A percentile compares a stretch with the other conserved stretches of the same genome.
These are phyloP conservation scores for Pestalotiopsis sp. DNA, from an alignment of 2,329 filamentous ascomycete species.

Conservation along the genomic window DNA sequence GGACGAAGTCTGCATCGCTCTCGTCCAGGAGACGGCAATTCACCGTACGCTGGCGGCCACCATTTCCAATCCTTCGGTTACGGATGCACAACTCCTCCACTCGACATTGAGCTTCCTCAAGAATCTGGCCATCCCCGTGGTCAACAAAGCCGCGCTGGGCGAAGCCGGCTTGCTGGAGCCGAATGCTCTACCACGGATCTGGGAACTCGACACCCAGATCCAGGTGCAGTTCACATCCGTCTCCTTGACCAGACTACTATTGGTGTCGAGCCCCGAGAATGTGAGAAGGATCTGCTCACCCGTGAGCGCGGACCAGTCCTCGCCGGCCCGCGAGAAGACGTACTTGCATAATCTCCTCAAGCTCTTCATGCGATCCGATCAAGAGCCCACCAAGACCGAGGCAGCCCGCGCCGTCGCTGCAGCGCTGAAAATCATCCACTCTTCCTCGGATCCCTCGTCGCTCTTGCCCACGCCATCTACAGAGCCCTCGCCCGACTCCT, in stretches of 20 bases:
- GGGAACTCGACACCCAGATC: conserved; percentile 53
- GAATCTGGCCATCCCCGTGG: conserved; percentile 62
- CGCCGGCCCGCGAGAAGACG: conserved; percentile 29
- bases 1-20: conserved; percentile 53
- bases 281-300: conserved; percentile 51
- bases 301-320: conserved; percentile 34
- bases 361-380: conserved; percentile 46
- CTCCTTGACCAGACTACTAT: conserved; percentile 59
- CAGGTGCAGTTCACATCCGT: conserved; percentile 65
- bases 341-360: conserved; percentile 40
- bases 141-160: conserved; percentile 57
- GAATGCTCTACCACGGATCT: conserved; percentile 54
- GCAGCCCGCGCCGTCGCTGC: conserved; percentile 56
- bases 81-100: conserved; percentile 57
- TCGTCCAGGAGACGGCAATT: conserved; percentile 49
- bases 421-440: conserved; percentile 59
- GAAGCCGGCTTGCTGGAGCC: conserved; percentile 46
- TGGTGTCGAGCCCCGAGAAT: conserved; percentile 56
- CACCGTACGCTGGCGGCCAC: conserved; percentile 48
- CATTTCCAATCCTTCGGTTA: conserved; percentile 41
- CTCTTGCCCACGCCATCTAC: conserved; percentile 20
- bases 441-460: conserved; percentile 32
- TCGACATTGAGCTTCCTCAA: conserved; percentile 63
- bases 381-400: conserved; percentile 62
- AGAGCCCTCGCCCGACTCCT: neutral